These are phyloP conservation scores for Auxenochlorella pyrenoidosa DNA, from an alignment of 139 green algal genomes.

Conservation along the genomic window DNA sequence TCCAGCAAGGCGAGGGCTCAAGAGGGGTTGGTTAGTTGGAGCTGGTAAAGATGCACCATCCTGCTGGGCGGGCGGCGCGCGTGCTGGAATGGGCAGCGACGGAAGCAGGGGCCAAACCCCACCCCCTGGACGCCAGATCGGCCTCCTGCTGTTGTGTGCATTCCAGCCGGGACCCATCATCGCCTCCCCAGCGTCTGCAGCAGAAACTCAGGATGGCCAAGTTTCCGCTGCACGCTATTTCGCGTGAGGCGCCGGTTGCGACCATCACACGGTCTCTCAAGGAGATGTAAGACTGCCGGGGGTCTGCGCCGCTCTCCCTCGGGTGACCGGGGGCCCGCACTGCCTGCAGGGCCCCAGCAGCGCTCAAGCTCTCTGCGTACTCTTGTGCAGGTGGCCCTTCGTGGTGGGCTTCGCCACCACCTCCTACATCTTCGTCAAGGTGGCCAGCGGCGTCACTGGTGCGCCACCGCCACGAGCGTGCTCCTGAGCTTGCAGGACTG, in stretches of 20 bases:
- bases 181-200: too few relatives aligned
- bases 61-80: too few relatives aligned
- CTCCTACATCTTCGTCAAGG: constrained; percentile 47
- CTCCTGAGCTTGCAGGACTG: background rate
- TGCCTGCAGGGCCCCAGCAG: background rate
- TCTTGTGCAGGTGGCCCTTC: constrained; percentile 59
- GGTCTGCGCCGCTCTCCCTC: background rate
- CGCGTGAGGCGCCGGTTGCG: constrained; percentile 29
- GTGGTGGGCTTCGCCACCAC: constrained; percentile 52
- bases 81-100: too few relatives aligned
- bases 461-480: background rate
- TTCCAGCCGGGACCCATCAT: background rate
- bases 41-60: too few relatives aligned
- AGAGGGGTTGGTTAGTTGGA: too few relatives aligned
- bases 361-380: background rate
- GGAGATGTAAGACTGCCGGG: constrained; percentile 39
- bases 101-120: background rate
- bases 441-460: constrained; percentile 52
- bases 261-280: constrained; percentile 45
- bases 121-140: too few relatives aligned
- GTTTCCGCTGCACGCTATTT: constrained; percentile 38
- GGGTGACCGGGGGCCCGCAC: background rate
- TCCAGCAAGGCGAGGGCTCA: too few relatives aligned
- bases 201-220: background rate
- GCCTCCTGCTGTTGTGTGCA: background rate